Percentiles rank a stretch among this genome's conserved stretches.
Evolutionary conservation across 495 filamentous ascomycete genomes (phyloP).

Genomic region (Wilcoxina mikolae): DNA sequence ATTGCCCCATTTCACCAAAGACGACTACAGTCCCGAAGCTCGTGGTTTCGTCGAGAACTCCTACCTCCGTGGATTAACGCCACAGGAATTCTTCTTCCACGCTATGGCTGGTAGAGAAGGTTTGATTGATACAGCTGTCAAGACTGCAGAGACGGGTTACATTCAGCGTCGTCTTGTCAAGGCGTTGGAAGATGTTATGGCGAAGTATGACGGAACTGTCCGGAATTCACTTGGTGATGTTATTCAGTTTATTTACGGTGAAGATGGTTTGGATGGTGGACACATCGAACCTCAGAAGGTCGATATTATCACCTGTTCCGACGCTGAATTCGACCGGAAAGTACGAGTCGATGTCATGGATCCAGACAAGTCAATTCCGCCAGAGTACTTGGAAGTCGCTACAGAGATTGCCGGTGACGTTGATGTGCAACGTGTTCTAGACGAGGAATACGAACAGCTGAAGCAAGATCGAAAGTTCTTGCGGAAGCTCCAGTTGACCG

Average conservation of each 20-base stretch:
- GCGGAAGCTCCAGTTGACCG: constrained; percentile 38
- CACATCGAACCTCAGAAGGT: constrained; percentile 83
- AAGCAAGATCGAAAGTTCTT: constrained; percentile 58
- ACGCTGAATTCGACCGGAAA: constrained; percentile 54
- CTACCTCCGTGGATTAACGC: constrained; percentile 88
- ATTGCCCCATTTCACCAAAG: constrained; percentile 94
- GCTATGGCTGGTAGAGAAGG: constrained; percentile 99
- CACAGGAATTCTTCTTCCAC: constrained; percentile 98
- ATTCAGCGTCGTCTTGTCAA: constrained; percentile 98
- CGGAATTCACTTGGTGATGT: constrained; percentile 94
- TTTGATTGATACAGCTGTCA: constrained; percentile 98
- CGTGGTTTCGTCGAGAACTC: constrained; percentile 98
- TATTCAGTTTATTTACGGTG: constrained; percentile 94
- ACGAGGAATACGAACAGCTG: constrained; percentile 77
- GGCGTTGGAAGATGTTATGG: constrained; percentile 91
- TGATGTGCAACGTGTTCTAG: constrained; percentile 66
- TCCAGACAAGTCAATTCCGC: constrained; percentile 38
- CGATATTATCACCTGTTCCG: constrained; percentile 64
- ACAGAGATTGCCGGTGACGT: constrained; percentile 76
- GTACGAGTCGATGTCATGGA: constrained; percentile 90
- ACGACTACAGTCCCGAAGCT: constrained; percentile 94
- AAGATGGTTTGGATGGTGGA: constrained; percentile 85
- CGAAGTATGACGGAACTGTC: constrained; percentile 94
- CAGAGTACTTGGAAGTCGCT: constrained; percentile 70
- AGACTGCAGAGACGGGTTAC: constrained; percentile 98